Percentiles rank a stretch among this genome's conserved stretches.
Conservation (phyloP, 805 yeast genomes). For the Myxozyma mucilagina region DNA sequence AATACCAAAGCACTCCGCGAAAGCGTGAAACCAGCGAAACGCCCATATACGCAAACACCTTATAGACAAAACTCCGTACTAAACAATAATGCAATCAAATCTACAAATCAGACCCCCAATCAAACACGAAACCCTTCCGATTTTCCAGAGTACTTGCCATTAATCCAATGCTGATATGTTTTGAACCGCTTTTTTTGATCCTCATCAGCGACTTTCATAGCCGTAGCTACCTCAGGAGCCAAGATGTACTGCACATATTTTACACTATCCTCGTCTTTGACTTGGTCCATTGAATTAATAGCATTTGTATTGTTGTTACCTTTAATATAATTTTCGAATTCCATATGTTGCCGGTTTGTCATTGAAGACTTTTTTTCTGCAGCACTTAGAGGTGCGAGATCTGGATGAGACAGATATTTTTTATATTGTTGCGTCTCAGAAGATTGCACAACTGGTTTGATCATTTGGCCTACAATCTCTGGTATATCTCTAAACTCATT, state of each 20-base stretch:
- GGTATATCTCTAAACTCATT: constrained; percentile 13
- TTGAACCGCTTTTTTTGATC: constrained; percentile 24
- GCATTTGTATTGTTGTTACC: constrained; percentile 36
- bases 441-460: constrained; percentile 27
- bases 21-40: too few species aligned
- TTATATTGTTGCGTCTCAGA: constrained; percentile 30
- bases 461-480: constrained; percentile 26
- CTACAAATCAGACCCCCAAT: too few species aligned
- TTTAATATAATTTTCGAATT: constrained; percentile 60
- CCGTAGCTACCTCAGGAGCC: constrained; percentile 25
- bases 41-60: too few species aligned
- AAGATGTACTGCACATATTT: constrained; percentile 20
- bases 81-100: too few species aligned
- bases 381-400: constrained; percentile 17
- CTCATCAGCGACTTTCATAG: constrained; percentile 18
- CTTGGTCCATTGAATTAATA: constrained; percentile 11
- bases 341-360: constrained; percentile 14
- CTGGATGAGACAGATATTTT: constrained; percentile 29
- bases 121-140: not conserved
- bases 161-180: constrained; percentile 24
- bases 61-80: too few species aligned
- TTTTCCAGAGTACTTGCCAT: constrained; percentile 9
- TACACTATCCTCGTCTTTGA: constrained; percentile 21
- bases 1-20: too few species aligned
- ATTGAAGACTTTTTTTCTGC: constrained; percentile 17